These are phyloP conservation scores for Ascochyta koolunga DNA, from an alignment of 2,329 filamentous ascomycete species.

Conservation along the genomic window DNA sequence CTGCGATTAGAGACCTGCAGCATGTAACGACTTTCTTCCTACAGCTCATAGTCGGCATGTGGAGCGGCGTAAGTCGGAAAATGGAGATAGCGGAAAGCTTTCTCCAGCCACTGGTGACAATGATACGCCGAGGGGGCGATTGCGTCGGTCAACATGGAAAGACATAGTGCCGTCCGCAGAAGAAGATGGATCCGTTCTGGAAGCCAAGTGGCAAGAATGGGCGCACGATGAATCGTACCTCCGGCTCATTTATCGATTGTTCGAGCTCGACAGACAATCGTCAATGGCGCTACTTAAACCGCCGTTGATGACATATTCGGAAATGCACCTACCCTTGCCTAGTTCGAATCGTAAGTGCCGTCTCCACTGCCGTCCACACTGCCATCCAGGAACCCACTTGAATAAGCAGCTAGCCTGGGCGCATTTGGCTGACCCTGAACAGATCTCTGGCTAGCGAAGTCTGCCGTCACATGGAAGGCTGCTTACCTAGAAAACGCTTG, in stretches of 20 bases:
- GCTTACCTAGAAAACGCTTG: constrained; percentile 56
- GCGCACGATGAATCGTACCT: constrained; percentile 70
- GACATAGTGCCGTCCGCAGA: constrained; percentile 57
- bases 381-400: background rate
- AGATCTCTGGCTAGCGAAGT: constrained; percentile 68
- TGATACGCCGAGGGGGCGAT: constrained; percentile 63
- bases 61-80: constrained; percentile 64
- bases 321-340: constrained; percentile 70
- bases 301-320: constrained; percentile 71
- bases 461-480: constrained; percentile 68
- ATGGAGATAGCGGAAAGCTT: constrained; percentile 67
- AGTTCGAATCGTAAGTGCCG: constrained; percentile 55
- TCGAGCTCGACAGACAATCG: constrained; percentile 68
- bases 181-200: constrained; percentile 63
- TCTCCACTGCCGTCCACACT: background rate
- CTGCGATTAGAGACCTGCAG: constrained; percentile 58
- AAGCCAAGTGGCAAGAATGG: constrained; percentile 71
- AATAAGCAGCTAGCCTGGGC: too few relatives aligned
- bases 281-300: constrained; percentile 71
- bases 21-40: constrained; percentile 59
- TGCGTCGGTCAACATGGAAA: constrained; percentile 62
- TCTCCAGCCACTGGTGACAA: constrained; percentile 60
- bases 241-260: constrained; percentile 69
- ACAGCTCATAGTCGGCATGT: constrained; percentile 60
- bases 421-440: background rate